Conservation (phyloP, 257 asterid genomes). For the Eucommia ulmoides region DNA sequence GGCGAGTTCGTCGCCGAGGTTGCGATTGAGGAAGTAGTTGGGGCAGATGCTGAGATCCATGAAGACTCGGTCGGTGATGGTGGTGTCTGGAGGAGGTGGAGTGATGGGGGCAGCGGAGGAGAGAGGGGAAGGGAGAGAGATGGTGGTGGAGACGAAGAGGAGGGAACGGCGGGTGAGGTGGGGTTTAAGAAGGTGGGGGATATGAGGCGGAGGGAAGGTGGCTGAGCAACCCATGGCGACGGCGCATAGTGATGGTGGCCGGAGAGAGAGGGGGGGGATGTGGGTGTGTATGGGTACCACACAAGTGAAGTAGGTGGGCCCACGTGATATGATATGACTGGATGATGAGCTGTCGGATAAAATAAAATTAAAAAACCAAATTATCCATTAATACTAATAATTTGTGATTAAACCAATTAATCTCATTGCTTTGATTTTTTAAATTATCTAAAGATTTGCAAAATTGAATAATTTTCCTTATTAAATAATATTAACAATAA, state of each 20-base stretch:
- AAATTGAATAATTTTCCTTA: too few species aligned
- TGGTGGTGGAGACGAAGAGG: conserved; percentile 20
- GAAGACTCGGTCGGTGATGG: conserved; percentile 77
- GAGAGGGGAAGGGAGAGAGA: conserved; percentile 24
- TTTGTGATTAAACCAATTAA: too few species aligned
- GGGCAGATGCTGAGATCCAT: conserved; percentile 79
- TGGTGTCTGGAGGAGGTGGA: conserved; percentile 43
- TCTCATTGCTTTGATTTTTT: too few species aligned
- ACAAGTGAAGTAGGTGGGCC: too few species aligned
- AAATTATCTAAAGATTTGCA: too few species aligned
- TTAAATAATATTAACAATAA: too few species aligned
- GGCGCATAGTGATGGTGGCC: conserved; percentile 34
- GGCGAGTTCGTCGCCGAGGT: conserved; percentile 72
- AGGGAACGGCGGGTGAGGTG: conserved; percentile 45
- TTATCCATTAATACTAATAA: too few species aligned
- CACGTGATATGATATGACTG: too few species aligned
- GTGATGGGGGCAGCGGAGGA: conserved; percentile 22
- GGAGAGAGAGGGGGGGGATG: conserved; percentile 3
- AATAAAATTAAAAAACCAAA: too few species aligned
- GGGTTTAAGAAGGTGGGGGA: conserved; percentile 9
- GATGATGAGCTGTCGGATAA: too few species aligned
- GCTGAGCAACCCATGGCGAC: conserved; percentile 47
- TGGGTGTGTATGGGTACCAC: too few species aligned
- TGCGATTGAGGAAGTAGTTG: conserved; percentile 56
- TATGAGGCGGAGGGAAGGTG: conserved; percentile 19